Base-by-base conservation (phyloP, 2,329 filamentous ascomycete genomes). In the Alternaria longipes region DNA sequence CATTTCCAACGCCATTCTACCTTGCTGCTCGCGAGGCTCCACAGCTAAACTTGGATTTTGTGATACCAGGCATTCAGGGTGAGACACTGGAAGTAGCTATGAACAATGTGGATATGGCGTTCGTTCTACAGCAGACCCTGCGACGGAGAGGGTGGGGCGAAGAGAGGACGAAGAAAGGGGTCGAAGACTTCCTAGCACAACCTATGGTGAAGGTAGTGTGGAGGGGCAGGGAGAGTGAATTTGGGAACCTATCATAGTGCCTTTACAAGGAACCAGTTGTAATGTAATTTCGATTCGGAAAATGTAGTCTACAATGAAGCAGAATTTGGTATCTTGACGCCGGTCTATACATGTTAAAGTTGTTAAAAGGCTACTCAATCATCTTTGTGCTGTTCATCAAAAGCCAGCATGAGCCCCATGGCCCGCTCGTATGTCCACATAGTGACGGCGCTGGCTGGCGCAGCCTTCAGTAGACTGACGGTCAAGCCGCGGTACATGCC, bases 401-500 rank as follows among this genome's bases (percentile, higher is more conserved):
- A 68, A 5, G 66, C 65, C 38, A 81, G 79, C 64, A 94, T 81
- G 22, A 87, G 67, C 52, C 83, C 85, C 81, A 97, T 81, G 18
- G 86, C 86, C 73, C 90, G 84, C 81, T 97, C 94, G 79, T 97
- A 97, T 2, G 92, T 96, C 93, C 93, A 97, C 84, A 97, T 92
- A 0, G 94, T 97, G 32, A 97, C 88, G 7, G 94, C 93, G 77
- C 92, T 95, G 28, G 92, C 89, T n/a, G 95, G 95, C 22, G 94
- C 95, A 32, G 94, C 92, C 83, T 99, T 99, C 68, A 98, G 78
- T 74, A 99, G 81, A 77, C 93, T 94, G 57, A 98, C 93, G 1
- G 90, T 90, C 76, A 99, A 81, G 0, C 95, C 95, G 55, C 94
- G 86, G 78, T 98, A 99, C 70, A 98, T 77, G 0, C 94, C 94